A percentile compares a stretch with the other conserved stretches of the same genome.
These are phyloP conservation scores for Sedum album DNA, from an alignment of 164 flowering plant genomes.

Conservation along the genomic window DNA sequence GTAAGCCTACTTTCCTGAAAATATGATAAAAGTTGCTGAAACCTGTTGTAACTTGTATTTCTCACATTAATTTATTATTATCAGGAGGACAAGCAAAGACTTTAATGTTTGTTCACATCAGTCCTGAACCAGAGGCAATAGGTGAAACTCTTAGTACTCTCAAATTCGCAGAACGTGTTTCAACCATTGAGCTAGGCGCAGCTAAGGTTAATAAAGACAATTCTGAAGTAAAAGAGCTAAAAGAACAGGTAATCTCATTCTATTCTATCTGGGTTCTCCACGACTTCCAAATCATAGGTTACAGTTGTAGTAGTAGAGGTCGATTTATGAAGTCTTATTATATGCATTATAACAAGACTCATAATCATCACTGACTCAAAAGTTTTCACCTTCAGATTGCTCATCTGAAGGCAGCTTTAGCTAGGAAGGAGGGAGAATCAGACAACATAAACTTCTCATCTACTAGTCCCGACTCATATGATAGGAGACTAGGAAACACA, in stretches of 20 bases:
- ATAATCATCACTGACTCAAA: neutral
- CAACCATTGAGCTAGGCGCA: conserved; percentile 60
- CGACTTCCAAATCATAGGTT: too few relatives aligned
- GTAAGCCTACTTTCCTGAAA: conserved; percentile 20
- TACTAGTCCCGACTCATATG: conserved; percentile 40
- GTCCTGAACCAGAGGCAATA: conserved; percentile 51
- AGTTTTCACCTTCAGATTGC: conserved; percentile 40
- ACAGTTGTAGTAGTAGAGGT: neutral
- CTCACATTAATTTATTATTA: neutral
- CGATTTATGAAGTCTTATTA: neutral
- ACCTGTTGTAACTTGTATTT: neutral
- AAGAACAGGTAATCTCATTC: conserved; percentile 16
- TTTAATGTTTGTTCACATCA: conserved; percentile 62
- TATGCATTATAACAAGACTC: neutral
- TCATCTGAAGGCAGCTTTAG: conserved; percentile 70
- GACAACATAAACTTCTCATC: conserved; percentile 24
- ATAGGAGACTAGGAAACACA: conserved; percentile 26
- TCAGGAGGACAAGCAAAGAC: conserved; percentile 72
- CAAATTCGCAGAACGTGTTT: conserved; percentile 63
- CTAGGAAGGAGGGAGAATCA: conserved; percentile 51
- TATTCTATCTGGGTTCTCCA: neutral
- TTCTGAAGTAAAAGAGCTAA: conserved; percentile 45
- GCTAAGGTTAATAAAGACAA: conserved; percentile 51
- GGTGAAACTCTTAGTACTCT: conserved; percentile 58
- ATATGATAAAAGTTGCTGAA: neutral